Evolutionary conservation across 306 rosid genomes (phyloP), one percentile per base, ranked within the genome.

Genomic region (Quercus ilex): DNA sequence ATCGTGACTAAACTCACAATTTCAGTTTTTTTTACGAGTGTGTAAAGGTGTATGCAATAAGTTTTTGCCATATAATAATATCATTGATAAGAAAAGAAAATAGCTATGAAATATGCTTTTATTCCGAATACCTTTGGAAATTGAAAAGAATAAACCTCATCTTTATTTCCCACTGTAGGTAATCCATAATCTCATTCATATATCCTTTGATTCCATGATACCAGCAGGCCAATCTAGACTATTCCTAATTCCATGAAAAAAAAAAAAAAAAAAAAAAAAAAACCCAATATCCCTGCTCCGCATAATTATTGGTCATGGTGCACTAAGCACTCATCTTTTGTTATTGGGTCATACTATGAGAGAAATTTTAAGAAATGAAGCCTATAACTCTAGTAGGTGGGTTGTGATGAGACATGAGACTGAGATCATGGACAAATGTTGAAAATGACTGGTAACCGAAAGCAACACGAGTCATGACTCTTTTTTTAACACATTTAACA

Each of bases 141-240:
- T 49, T 12, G 35, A 51, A 31, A 78, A 72, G 79, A 65, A 82
- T 80, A 77, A 84, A 79, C 85, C 83, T 84, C 69, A 58, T 79
- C 76, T 69, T 68, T 56, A 60, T 19, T 46, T 5, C 69, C 73
- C 77, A 33, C 74, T 31, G 76, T 78, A 62, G 64, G 77, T 41
- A 41, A 41, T 41, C 46, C 46, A 78, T 75, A 82, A 85, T 85
- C 59, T 75, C 77, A 26, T 52, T 75, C 69, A 68, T 83, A 72
- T 87, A 78, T 55, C 38, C 71, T 63, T 63, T 69, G 72, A 12
- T 26, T 56, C 57, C 60, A 71, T 68, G 71, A 73, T 68, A 33
- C 58, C 69, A 19, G 35, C 23, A 19, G 35, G 23, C 52, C 63
- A 63, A 17, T 43, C 10, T 38, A 69, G 78, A 57, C 1, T 19